Percentiles rank a stretch among this genome's conserved stretches.
These are phyloP conservation scores for Penicillium polonicum DNA, from an alignment of 2,329 filamentous ascomycete genomes.

Conservation along the genomic window DNA sequence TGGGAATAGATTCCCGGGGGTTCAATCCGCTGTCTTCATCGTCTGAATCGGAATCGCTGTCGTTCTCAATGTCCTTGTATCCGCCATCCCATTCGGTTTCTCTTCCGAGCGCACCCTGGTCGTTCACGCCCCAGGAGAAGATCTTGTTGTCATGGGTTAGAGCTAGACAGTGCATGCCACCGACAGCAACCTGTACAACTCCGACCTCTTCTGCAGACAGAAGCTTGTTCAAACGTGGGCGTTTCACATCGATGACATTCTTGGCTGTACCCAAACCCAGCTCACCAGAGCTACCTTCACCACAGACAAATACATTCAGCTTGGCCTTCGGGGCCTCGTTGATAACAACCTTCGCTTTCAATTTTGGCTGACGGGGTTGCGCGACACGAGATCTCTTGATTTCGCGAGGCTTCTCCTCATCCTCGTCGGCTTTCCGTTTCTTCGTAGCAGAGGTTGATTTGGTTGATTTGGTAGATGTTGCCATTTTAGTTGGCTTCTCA, in stretches of 20 bases:
- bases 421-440: conserved; percentile 38
- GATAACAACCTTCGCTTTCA: conserved; percentile 49
- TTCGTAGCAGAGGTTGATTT: conserved; percentile 22
- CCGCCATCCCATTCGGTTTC: conserved; percentile 69
- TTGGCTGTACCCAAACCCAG: conserved; percentile 71
- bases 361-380: conserved; percentile 30
- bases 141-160: conserved; percentile 79
- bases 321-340: conserved; percentile 58
- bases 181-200: conserved; percentile 73
- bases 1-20: conserved; percentile 56
- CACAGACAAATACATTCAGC: conserved; percentile 76
- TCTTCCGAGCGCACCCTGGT: conserved; percentile 76
- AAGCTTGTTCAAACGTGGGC: conserved; percentile 67
- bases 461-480: not conserved
- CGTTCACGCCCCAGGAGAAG: conserved; percentile 84
- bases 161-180: conserved; percentile 78
- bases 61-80: conserved; percentile 52
- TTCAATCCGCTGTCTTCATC: conserved; percentile 57
- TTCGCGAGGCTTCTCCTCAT: conserved; percentile 30
- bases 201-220: conserved; percentile 58
- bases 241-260: conserved; percentile 69
- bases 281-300: conserved; percentile 77
- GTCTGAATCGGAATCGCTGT: conserved; percentile 47
- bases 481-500: not conserved
- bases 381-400: conserved; percentile 34